Conservation (phyloP, 257 asterid species). For the Prunella vulgaris region DNA sequence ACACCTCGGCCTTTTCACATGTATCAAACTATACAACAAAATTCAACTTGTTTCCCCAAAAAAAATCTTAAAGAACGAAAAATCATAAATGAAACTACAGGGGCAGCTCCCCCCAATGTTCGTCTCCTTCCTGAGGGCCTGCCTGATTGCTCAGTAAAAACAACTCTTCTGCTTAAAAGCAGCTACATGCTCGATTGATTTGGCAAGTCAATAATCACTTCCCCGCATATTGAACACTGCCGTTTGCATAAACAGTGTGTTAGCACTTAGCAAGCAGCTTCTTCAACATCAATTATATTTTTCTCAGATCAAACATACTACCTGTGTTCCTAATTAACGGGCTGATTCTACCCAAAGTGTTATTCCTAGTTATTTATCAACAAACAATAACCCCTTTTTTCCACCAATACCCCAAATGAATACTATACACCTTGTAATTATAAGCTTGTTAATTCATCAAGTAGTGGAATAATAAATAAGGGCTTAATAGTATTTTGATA, state of each 20-base stretch:
- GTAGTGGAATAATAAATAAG: no score
- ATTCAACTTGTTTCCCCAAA: slow-evolving; percentile 14
- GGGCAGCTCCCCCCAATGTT: slow-evolving; percentile 6
- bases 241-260: slow-evolving; percentile 5
- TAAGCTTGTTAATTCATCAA: no score
- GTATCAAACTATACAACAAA: slow-evolving; percentile 31
- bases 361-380: no score
- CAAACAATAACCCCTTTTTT: no score
- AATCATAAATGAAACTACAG: slow-evolving; percentile 18
- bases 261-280: slow-evolving; percentile 3
- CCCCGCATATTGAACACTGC: slow-evolving; percentile 20
- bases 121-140: slow-evolving; percentile 13
- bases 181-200: slow-evolving; percentile 15
- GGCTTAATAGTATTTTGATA: no score
- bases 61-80: slow-evolving; percentile 20
- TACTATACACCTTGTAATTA: no score
- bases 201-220: slow-evolving; percentile 14
- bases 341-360: no score
- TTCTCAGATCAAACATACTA: no score
- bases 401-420: no score
- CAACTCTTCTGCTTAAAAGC: slow-evolving; percentile 19
- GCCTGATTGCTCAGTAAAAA: slow-evolving; percentile 7
- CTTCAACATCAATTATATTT: background rate
- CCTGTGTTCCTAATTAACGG: no score
- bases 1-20: slow-evolving; percentile 9